Evolutionary conservation across 495 filamentous ascomycete species (phyloP), one percentile per base, ranked within the genome.

Genomic region (Cercophora sp.): DNA sequence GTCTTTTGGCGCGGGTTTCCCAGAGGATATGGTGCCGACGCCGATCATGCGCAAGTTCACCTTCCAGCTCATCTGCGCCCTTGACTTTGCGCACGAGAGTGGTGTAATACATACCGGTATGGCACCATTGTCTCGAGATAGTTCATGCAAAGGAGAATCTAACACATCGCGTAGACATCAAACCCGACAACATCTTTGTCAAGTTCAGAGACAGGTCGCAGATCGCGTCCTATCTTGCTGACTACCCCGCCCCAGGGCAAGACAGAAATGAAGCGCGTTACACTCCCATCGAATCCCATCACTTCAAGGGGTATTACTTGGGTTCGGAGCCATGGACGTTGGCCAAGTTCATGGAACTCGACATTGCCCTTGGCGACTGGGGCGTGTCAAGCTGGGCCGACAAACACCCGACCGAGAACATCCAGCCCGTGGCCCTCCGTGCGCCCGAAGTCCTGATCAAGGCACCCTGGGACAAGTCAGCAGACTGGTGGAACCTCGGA

Each of bases 311-410:
- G 0, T 47, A 31, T 16, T 54, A 58, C 47, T 58, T 54, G 25
- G 43, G 45, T 11, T 9, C 9, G 1, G 29, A 6, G 11, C n/a
- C n/a, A n/a, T n/a, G n/a, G n/a, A n/a, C n/a, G n/a, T n/a, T n/a
- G n/a, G n/a, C n/a, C n/a, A 20, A 24, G 3, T 16, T 48, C 0
- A 24, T 31, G 34, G 15, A 58, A 13, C 37, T 58, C 15, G 32
- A 58, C 24, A 55, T 62, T 35, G 43, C 55, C n/a, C 52, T 66
- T 1, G 56, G 56, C 32, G 65, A 68, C 35, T 68, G 65, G 61
- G 58, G 52, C 29, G 54, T 65, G 2, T 23, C 65, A 2, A 66
- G 65, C 35, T 66, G 48, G 49, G 47, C 48, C 3, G 29, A 19
- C 0, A 56, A 59, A 22, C 63, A 63, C 31, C 63, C 64, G 0